Evolutionary conservation across 2,329 filamentous ascomycete genomes (phyloP).

Genomic region (Byssoonygena ceratinophila): DNA sequence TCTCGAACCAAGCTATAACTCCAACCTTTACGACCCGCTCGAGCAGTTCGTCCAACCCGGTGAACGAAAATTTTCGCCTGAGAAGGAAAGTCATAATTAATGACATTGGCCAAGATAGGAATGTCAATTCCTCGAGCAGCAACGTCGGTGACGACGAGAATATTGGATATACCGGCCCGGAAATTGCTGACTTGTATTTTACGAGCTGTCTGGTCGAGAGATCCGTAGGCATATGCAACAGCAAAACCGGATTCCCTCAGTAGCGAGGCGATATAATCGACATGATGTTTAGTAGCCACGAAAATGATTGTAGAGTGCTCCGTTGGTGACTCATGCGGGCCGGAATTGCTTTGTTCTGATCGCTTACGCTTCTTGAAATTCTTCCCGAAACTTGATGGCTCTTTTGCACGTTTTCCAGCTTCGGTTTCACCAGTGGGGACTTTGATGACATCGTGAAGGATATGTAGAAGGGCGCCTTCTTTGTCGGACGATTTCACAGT

Average conservation of each 20-base stretch:
- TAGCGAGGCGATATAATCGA: conserved; percentile 81
- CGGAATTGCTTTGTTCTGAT: conserved; percentile 40
- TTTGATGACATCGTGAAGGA: conserved; percentile 84
- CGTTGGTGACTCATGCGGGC: conserved; percentile 60
- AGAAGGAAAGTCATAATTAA: conserved; percentile 96
- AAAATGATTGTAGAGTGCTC: conserved; percentile 92
- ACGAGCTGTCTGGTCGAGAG: conserved; percentile 84
- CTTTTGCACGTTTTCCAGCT: conserved; percentile 37
- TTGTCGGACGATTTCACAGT: conserved; percentile 86
- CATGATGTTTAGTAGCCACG: conserved; percentile 89
- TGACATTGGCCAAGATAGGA: conserved; percentile 86
- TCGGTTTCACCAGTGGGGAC: conserved; percentile 62
- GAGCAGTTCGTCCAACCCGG: conserved; percentile 86
- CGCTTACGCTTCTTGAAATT: conserved; percentile 39
- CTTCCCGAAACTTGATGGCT: conserved; percentile 37
- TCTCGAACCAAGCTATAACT: conserved; percentile 86
- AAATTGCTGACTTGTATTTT: conserved; percentile 89
- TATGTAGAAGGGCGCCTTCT: conserved; percentile 79
- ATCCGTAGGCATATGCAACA: conserved; percentile 88
- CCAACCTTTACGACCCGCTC: conserved; percentile 88
- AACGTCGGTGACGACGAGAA: conserved; percentile 92
- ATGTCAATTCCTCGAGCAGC: conserved; percentile 97
- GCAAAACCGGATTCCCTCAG: conserved; percentile 73
- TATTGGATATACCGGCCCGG: conserved; percentile 69
- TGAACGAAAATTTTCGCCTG: conserved; percentile 97